Base-by-base conservation (phyloP, 169 alveolate genomes). In the Amoebophrya sp. region DNA sequence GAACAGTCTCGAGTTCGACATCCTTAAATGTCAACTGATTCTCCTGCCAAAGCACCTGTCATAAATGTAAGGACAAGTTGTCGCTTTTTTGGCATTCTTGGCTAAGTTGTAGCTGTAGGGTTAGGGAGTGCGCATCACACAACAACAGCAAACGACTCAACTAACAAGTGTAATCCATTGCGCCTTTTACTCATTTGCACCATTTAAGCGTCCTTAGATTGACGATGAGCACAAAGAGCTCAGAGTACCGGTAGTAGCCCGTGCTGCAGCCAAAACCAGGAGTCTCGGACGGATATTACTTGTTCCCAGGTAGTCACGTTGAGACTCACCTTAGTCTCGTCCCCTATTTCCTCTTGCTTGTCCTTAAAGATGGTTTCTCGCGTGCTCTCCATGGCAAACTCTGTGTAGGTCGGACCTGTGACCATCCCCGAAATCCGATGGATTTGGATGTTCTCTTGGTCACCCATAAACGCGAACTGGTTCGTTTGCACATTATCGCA, bases 251-350 rank as follows among this genome's bases (percentile, higher is more conserved):
- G 83, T 26, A 65, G 83, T 1, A 65, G 83, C 33, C 83, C 83
- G 33, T 65, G 83, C 83, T 65, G 83, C 26, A 65, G 83, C 83
- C 83, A 65, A 26, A 65, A 65, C 83, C 83, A 65, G n/a, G 36
- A 12, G 83, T 65, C 83, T 29, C 38, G 39, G 83, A 65, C 83
- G 2, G 83, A 65, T 1, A 65, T 65, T 6, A 65, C 83, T 65
- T 65, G 83, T 29, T 65, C 83, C 83, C 83, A 65, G 33, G 83
- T 12, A 10, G 83, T 65, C 2, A 65, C n/a, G 83, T 65, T 65
- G 2, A 65, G 83, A 0, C 33, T 65, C 2, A 65, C 10, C 83
- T 65, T 65, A 36, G 39, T 65, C 33, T 29, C 83, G 26, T 65
- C 83, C 83, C 83, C 83, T 1, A 65, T 65, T 18, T 65, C 83